Evolutionary conservation across 805 yeast genomes (phyloP).

Genomic region (Zygoascus tannicola): DNA sequence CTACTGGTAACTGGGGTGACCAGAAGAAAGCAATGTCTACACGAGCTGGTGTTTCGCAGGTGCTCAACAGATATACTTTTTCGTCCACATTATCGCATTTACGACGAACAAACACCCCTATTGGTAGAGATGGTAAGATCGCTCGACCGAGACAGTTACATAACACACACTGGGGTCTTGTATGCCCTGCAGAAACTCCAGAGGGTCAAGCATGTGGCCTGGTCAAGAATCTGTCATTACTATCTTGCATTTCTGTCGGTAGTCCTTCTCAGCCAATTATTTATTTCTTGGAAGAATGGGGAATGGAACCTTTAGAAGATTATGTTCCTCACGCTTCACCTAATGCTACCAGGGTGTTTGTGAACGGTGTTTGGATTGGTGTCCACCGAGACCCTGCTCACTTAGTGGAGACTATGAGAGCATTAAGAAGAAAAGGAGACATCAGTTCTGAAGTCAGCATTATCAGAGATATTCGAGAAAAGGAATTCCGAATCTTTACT

Average conservation of each 20-base stretch:
- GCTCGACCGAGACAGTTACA: constrained; percentile 99
- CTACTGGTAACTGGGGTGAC: constrained; percentile 99
- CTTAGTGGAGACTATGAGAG: constrained; percentile 81
- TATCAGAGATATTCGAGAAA: constrained; percentile 93
- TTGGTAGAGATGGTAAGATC: constrained; percentile 97
- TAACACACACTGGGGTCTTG: constrained; percentile 99
- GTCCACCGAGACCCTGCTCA: constrained; percentile 94
- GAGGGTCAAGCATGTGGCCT: constrained; percentile 99
- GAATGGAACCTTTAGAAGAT: constrained; percentile 95
- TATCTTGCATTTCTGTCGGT: constrained; percentile 98
- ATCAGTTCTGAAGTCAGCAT: constrained; percentile 94
- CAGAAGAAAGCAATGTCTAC: constrained; percentile 98
- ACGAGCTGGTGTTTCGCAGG: constrained; percentile 99
- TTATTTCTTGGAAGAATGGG: constrained; percentile 95
- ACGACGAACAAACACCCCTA: constrained; percentile 98
- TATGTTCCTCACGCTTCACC: constrained; percentile 88
- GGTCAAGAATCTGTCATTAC: constrained; percentile 88
- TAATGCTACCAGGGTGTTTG: constrained; percentile 87
- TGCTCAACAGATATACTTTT: constrained; percentile 92
- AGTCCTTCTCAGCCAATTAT: constrained; percentile 92
- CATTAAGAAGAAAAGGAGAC: constrained; percentile 89
- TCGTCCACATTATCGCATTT: constrained; percentile 97
- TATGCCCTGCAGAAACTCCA: constrained; percentile 99
- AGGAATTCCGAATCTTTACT: constrained; percentile 90
- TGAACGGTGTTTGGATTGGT: constrained; percentile 99